Base-by-base conservation (phyloP, 306 rosid genomes). In the Prunus armeniaca region DNA sequence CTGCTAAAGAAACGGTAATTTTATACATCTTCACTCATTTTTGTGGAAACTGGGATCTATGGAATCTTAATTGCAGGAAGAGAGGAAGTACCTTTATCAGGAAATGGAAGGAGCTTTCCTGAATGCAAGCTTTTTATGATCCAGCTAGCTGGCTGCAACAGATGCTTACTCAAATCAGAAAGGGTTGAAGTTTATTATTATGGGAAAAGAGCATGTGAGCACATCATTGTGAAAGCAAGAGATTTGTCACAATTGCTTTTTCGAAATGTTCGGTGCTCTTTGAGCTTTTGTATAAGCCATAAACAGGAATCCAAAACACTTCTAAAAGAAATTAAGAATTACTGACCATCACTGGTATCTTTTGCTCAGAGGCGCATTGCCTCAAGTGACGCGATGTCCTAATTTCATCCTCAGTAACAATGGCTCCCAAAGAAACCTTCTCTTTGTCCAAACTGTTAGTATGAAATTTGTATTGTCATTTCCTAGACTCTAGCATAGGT, bases 141-240 rank as follows among this genome's bases (percentile, higher is more conserved):
- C 98, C 98, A 91, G 80, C 88, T 84, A 63, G 65, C 82, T 19
- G 94, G 82, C 98, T 91, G 93, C 83, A 54, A 64, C 76, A 86
- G 63, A 75, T 6, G 72, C 70, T 61, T 24, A 32, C 65, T 60
- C 34, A 24, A 8, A 27, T 73, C 54, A n/a, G 47, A 22, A 43
- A 34, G 45, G 24, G 18, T 34, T 24, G 80, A 60, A n/a, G 49
- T 56, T 43, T 6, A 51, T 57, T 34, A 41, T 45, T 45, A 56
- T 24, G 25, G 3, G 34, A 20, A 47, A 54, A 18, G 45, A 72
- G 46, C 38, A 34, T 54, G 30, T 50, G 38, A 71, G 43, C 66
- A 15, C 47, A 46, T 73, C 69, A 19, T 65, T n/a, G 34, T 22
- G 43, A 38, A 38, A 38, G 43, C 43, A 38, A 38, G 43, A 38